These are phyloP conservation scores for Wallacemonas sp. DNA, from an alignment of 208 protist genomes.

Conservation along the genomic window DNA sequence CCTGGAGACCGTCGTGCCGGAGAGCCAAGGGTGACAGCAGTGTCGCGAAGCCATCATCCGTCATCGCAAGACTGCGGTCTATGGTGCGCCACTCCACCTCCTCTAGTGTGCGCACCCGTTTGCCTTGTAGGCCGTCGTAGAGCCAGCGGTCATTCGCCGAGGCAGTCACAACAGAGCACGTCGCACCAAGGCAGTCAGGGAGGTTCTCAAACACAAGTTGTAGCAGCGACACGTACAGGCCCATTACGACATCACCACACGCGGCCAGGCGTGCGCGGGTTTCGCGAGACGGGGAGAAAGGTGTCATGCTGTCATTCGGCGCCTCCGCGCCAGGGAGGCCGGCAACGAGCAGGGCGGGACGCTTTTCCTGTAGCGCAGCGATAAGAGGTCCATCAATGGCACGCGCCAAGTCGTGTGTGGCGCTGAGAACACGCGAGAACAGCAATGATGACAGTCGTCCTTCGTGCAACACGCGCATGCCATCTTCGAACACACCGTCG, in stretches of 20 bases:
- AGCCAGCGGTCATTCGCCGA: constrained; percentile 41
- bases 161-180: constrained; percentile 49
- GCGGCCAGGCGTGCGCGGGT: constrained; percentile 1
- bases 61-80: constrained; percentile 13
- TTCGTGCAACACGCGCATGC: constrained; percentile 43
- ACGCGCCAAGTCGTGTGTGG: constrained; percentile 61
- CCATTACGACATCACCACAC: constrained; percentile 37
- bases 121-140: constrained; percentile 46
- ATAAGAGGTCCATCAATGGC: constrained; percentile 61
- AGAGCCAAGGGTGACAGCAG: constrained; percentile 44
- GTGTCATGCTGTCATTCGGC: not conserved
- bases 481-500: constrained; percentile 78
- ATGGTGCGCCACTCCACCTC: constrained; percentile 34
- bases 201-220: constrained; percentile 56
- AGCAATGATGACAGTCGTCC: constrained; percentile 42
- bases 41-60: constrained; percentile 28
- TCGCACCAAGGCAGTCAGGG: constrained; percentile 26
- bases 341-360: constrained; percentile 48
- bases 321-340: constrained; percentile 43
- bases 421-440: constrained; percentile 63
- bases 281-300: not conserved
- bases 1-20: constrained; percentile 34
- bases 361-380: constrained; percentile 32
- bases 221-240: constrained; percentile 53
- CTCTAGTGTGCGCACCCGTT: constrained; percentile 29